phyloP scores from a whole-genome alignment of 1,139 yeast species.

The Eremothecium sinecaudum region DNA sequence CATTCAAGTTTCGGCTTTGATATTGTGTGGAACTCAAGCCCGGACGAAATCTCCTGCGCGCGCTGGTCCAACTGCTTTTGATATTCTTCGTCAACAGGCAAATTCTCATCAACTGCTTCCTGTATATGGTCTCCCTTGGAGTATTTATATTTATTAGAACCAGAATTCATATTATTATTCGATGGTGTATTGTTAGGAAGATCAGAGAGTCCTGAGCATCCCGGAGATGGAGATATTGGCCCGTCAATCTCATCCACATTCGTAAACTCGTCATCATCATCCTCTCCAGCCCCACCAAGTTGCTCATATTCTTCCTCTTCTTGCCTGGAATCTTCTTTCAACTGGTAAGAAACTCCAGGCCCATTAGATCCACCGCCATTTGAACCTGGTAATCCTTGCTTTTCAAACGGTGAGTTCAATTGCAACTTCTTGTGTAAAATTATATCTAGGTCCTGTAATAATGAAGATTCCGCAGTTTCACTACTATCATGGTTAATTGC shows the following conservation, averaged over 20 bases:
- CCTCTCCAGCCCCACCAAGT: constrained; percentile 15
- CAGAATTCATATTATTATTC: constrained; percentile 1
- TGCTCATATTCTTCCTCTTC: constrained; percentile 10
- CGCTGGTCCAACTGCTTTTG: constrained; percentile 31
- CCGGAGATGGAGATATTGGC: constrained; percentile 20
- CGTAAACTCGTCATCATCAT: constrained; percentile 27
- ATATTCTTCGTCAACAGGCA: constrained; percentile 32
- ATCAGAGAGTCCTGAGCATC: constrained; percentile 10
- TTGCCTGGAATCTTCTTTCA: constrained; percentile 7
- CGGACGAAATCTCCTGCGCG: constrained; percentile 29
- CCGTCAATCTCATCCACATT: constrained; percentile 33
- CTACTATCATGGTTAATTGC: constrained; percentile 11
- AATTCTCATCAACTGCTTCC: constrained; percentile 18
- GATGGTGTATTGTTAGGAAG: constrained; percentile 5
- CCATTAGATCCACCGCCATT: not conserved
- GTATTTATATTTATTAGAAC: constrained; percentile 7
- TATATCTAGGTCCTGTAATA: constrained; percentile 19
- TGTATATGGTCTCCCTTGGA: constrained; percentile 9
- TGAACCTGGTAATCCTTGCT: not conserved
- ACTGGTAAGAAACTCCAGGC: not conserved
- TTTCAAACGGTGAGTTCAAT: constrained; percentile 5
- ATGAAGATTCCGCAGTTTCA: constrained; percentile 19
- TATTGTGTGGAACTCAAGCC: constrained; percentile 21
- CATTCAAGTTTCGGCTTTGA: constrained; percentile 39
- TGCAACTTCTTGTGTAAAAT: constrained; percentile 20